phyloP scores from a whole-genome alignment of 2,329 filamentous ascomycete genomes.

The Fusarium sarcochroum region DNA sequence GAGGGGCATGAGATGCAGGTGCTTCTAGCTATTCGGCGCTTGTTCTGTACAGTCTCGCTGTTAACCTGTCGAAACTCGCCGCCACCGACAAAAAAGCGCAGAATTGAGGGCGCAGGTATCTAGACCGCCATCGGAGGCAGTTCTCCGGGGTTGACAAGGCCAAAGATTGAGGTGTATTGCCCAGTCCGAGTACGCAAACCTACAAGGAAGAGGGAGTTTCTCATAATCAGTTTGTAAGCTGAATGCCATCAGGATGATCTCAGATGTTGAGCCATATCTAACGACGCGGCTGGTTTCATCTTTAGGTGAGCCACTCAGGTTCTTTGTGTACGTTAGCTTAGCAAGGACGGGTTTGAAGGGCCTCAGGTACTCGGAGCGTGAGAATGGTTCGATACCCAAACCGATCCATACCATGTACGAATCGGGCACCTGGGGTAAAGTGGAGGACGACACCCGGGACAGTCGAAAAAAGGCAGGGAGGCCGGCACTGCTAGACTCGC shows the following conservation, averaged over 20 bases:
- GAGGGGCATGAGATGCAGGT: conserved; percentile 1
- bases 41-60: conserved; percentile 4
- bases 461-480: conserved; percentile 36
- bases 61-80: neutral
- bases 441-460: conserved; percentile 35
- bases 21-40: conserved; percentile 17
- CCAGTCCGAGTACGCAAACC: conserved; percentile 4
- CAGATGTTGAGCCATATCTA: conserved; percentile 39
- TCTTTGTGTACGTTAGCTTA: conserved; percentile 34
- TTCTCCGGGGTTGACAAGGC: conserved; percentile 22
- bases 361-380: conserved; percentile 27
- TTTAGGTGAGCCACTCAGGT: conserved; percentile 47
- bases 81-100: conserved; percentile 13
- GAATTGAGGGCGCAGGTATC: conserved; percentile 17
- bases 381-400: conserved; percentile 45
- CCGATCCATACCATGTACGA: conserved; percentile 36
- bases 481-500: conserved; percentile 39
- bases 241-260: conserved; percentile 22
- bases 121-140: conserved; percentile 25
- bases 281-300: conserved; percentile 45
- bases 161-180: conserved; percentile 18
- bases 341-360: conserved; percentile 19
- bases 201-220: conserved; percentile 21
- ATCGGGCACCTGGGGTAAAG: conserved; percentile 49
- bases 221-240: conserved; percentile 21